These are phyloP conservation scores for Brassica juncea DNA, from an alignment of 345 rosid species.

Conservation along the genomic window DNA sequence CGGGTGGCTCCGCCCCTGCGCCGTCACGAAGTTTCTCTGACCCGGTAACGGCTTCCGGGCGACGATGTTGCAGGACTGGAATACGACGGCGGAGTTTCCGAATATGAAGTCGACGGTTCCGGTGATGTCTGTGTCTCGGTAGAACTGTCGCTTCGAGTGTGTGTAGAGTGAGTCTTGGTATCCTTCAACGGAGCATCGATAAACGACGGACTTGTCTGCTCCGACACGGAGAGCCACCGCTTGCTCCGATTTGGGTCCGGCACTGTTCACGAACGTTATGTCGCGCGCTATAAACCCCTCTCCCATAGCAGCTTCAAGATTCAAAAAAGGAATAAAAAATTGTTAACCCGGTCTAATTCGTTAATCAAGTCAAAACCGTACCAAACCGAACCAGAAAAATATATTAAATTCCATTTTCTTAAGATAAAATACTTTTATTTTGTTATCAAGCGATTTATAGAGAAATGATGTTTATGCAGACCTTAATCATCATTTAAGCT, in stretches of 20 bases:
- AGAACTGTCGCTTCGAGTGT: constrained; percentile 61
- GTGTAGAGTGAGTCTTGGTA: constrained; percentile 69
- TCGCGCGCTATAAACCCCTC: constrained; percentile 58
- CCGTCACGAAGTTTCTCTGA: constrained; percentile 59
- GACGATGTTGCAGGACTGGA: constrained; percentile 58
- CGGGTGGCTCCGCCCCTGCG: constrained; percentile 61
- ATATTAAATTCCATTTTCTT: neutral
- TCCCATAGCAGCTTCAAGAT: constrained; percentile 53
- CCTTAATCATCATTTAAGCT: too few species aligned
- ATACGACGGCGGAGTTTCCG: constrained; percentile 62
- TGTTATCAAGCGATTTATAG: neutral
- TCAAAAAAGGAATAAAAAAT: neutral
- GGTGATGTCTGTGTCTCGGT: constrained; percentile 46
- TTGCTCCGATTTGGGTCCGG: constrained; percentile 59
- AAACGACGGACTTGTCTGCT: constrained; percentile 52
- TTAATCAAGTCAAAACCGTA: neutral
- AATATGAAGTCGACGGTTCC: constrained; percentile 73
- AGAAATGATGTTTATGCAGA: too few species aligned
- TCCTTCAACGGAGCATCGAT: constrained; percentile 48
- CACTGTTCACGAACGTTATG: constrained; percentile 62
- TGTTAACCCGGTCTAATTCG: neutral
- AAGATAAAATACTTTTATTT: too few species aligned
- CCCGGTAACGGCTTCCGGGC: constrained; percentile 48
- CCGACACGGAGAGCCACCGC: constrained; percentile 71
- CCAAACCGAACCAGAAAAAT: neutral